These are phyloP conservation scores for Aspergillus floridensis DNA, from an alignment of 2,329 filamentous ascomycete genomes.

Conservation along the genomic window DNA sequence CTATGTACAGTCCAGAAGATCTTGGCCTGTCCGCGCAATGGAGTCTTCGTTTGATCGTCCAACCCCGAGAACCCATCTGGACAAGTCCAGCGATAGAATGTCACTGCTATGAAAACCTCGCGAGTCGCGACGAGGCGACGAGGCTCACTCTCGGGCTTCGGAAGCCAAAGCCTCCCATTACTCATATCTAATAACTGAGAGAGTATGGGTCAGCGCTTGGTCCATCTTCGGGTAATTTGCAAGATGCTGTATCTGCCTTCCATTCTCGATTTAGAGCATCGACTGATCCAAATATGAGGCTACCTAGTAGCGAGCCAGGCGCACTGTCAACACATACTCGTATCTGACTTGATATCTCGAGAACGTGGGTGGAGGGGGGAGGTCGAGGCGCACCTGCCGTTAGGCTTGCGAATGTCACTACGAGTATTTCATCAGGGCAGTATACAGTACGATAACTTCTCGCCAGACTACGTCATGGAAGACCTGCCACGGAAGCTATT, in stretches of 20 bases:
- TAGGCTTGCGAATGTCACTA: not conserved
- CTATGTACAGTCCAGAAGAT: not conserved
- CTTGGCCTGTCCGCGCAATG: conserved; percentile 16
- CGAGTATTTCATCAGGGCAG: not conserved
- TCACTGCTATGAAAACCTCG: not conserved
- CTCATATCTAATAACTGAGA: not conserved
- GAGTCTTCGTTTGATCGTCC: conserved; percentile 31
- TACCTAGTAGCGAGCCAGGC: not conserved
- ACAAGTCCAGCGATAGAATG: conserved; percentile 17
- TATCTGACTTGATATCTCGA: conserved; percentile 4
- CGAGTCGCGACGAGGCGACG: not conserved
- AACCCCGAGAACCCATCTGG: conserved; percentile 33
- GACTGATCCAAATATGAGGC: not conserved
- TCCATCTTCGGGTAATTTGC: not conserved
- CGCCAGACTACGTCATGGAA: not conserved
- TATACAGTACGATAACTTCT: not conserved
- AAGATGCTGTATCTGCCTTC: not conserved
- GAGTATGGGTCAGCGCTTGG: not conserved
- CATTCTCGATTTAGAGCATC: not conserved
- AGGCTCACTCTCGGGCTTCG: not conserved
- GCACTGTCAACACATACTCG: conserved; percentile 1
- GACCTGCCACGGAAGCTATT: not conserved
- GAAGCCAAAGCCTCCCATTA: not conserved
- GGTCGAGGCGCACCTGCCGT: not conserved
- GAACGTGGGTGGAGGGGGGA: conserved; percentile 14